Conservation (phyloP, 805 yeast species). For the Cyberlindnera lachancei region DNA sequence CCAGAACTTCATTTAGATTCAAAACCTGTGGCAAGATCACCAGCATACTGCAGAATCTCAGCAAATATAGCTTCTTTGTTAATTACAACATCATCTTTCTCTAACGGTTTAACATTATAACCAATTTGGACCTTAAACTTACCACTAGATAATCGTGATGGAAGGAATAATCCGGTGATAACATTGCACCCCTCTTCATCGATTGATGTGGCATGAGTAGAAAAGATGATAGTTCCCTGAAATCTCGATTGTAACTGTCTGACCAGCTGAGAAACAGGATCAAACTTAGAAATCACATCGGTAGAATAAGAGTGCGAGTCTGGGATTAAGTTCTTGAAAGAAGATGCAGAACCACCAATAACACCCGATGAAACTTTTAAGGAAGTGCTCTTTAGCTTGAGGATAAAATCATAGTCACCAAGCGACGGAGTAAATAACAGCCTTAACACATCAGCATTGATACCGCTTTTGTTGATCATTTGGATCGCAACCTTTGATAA, state of each 20-base stretch:
- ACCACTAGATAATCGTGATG: conserved; percentile 47
- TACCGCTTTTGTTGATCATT: conserved; percentile 40
- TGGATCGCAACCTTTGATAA: conserved; percentile 69
- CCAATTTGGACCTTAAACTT: conserved; percentile 79
- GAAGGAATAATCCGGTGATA: conserved; percentile 77
- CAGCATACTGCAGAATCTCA: conserved; percentile 66
- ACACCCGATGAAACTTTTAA: conserved; percentile 49
- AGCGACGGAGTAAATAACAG: conserved; percentile 74
- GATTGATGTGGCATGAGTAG: conserved; percentile 47
- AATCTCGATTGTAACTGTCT: conserved; percentile 56
- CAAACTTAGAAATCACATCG: conserved; percentile 41
- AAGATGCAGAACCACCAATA: conserved; percentile 32
- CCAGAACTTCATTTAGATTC: conserved; percentile 12
- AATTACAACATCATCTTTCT: conserved; percentile 43
- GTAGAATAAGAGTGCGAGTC: conserved; percentile 26
- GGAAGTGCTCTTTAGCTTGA: conserved; percentile 44
- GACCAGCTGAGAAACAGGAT: conserved; percentile 53
- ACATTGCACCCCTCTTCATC: conserved; percentile 51
- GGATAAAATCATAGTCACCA: conserved; percentile 76
- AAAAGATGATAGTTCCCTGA: conserved; percentile 63
- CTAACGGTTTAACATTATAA: conserved; percentile 59
- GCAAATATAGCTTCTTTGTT: conserved; percentile 67
- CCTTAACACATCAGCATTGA: conserved; percentile 35
- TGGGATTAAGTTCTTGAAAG: conserved; percentile 51
- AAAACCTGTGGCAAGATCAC: conserved; percentile 48